Evolutionary conservation across 352 stramenopile species (phyloP).

Genomic region (Pythium diclinum): DNA sequence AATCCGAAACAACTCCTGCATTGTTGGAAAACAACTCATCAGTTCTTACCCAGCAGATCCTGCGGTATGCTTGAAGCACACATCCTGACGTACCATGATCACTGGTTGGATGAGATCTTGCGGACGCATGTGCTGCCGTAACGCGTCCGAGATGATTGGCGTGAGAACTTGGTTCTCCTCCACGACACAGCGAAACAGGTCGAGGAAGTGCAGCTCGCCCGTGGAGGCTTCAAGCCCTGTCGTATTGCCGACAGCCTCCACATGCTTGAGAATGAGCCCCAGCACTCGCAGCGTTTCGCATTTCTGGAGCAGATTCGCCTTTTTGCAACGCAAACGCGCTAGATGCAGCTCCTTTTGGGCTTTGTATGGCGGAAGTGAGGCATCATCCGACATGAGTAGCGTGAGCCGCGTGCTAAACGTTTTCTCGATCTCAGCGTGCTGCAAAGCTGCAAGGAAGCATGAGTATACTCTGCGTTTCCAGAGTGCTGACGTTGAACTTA

Average conservation of each 20-base stretch:
- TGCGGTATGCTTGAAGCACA: background rate
- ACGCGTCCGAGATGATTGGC: slow-evolving; percentile 50
- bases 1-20: slow-evolving; percentile 13
- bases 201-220: slow-evolving; percentile 61
- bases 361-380: slow-evolving; percentile 47
- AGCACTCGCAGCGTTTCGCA: slow-evolving; percentile 60
- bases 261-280: slow-evolving; percentile 40
- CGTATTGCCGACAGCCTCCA: slow-evolving; percentile 41
- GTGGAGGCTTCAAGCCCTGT: slow-evolving; percentile 47
- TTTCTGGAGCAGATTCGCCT: slow-evolving; percentile 52
- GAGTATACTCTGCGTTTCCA: background rate
- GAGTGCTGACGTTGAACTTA: slow-evolving; percentile 16
- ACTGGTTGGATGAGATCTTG: slow-evolving; percentile 43
- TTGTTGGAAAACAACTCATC: background rate
- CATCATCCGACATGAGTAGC: slow-evolving; percentile 52
- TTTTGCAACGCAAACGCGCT: slow-evolving; percentile 51
- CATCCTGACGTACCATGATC: slow-evolving; percentile 36
- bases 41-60: background rate
- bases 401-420: slow-evolving; percentile 56
- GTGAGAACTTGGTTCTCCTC: slow-evolving; percentile 66
- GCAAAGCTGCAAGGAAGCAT: slow-evolving; percentile 37
- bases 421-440: slow-evolving; percentile 57
- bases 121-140: slow-evolving; percentile 37
- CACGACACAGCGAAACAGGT: slow-evolving; percentile 65
- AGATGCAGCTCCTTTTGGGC: slow-evolving; percentile 56